A percentile compares a stretch with the other conserved stretches of the same genome.
These are phyloP conservation scores for Brettanomyces bruxellensis DNA, from an alignment of 805 yeast genomes.

Conservation along the genomic window DNA sequence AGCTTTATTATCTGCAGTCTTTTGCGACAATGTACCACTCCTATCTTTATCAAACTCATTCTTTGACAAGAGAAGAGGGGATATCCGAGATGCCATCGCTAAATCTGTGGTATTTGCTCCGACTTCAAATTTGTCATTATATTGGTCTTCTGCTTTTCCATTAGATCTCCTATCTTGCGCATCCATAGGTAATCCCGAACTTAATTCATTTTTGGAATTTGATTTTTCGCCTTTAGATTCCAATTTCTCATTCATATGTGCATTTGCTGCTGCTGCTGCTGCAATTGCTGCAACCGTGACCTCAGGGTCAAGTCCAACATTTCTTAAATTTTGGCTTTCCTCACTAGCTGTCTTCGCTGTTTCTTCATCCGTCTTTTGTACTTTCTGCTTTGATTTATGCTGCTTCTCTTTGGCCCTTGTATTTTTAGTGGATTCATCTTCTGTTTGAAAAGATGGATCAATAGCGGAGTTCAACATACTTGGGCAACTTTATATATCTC, in stretches of 20 bases:
- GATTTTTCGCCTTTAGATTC: neutral
- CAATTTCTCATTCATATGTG: neutral
- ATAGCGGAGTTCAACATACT: slow-evolving; percentile 2
- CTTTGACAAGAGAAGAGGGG: neutral
- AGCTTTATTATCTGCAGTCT: neutral
- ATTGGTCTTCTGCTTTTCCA: no score
- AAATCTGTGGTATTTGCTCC: no score
- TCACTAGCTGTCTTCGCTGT: neutral
- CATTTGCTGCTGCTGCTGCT: slow-evolving; percentile 26
- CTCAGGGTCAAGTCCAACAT: slow-evolving; percentile 1
- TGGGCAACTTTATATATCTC: no score
- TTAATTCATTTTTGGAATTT: neutral
- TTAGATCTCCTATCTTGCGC: no score
- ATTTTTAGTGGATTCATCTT: neutral
- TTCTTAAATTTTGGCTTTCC: neutral
- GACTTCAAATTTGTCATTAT: no score
- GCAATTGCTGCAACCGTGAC: slow-evolving; percentile 21
- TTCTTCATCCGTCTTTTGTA: neutral
- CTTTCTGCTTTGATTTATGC: neutral
- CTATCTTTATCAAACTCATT: neutral
- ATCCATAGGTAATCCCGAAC: no score
- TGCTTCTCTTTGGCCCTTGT: neutral
- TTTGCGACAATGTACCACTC: neutral
- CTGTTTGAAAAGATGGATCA: slow-evolving; percentile 16
- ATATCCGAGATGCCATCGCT: no score